Percentiles rank a stretch among this genome's conserved stretches.
phyloP scores from a whole-genome alignment of 1,284 basidiomycete species.

The Fomitopsis pinicola region DNA sequence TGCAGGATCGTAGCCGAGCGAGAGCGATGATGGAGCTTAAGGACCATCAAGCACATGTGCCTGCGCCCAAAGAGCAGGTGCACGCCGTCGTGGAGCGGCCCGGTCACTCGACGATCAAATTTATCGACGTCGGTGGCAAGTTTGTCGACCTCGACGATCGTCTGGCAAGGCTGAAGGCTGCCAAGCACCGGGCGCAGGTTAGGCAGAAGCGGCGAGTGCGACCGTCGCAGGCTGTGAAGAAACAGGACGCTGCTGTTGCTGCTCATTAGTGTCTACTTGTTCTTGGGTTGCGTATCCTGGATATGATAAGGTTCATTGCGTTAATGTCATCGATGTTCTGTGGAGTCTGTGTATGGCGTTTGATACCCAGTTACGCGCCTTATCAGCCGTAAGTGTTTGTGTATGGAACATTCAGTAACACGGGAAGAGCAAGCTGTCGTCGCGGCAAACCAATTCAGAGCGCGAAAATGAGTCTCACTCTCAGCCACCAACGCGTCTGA shows the following conservation, averaged over 20 bases:
- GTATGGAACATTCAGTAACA: too few species aligned
- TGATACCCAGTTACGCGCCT: too few species aligned
- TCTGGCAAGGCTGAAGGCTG: constrained; percentile 42
- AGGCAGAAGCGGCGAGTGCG: constrained; percentile 17
- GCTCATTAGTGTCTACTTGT: not conserved
- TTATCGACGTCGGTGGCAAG: constrained; percentile 66
- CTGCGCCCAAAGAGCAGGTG: constrained; percentile 5
- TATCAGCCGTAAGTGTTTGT: too few species aligned
- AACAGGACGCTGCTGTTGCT: not conserved
- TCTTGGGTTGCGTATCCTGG: not conserved
- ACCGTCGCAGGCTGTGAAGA: not conserved
- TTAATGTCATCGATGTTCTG: not conserved
- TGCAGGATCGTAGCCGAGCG: constrained; percentile 18
- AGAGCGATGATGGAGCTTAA: constrained; percentile 34
- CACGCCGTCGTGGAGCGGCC: constrained; percentile 20
- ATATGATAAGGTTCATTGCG: not conserved
- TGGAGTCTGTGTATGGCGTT: too few species aligned
- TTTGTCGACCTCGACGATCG: constrained; percentile 57
- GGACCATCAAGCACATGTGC: constrained; percentile 6
- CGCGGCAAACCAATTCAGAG: too few species aligned
- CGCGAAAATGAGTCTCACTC: too few species aligned
- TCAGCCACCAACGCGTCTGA: not conserved
- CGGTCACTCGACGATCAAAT: constrained; percentile 51
- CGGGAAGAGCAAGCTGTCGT: too few species aligned
- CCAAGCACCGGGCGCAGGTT: constrained; percentile 38